phyloP scores from a whole-genome alignment of 306 rosid genomes.

The Cicer bijugum region DNA sequence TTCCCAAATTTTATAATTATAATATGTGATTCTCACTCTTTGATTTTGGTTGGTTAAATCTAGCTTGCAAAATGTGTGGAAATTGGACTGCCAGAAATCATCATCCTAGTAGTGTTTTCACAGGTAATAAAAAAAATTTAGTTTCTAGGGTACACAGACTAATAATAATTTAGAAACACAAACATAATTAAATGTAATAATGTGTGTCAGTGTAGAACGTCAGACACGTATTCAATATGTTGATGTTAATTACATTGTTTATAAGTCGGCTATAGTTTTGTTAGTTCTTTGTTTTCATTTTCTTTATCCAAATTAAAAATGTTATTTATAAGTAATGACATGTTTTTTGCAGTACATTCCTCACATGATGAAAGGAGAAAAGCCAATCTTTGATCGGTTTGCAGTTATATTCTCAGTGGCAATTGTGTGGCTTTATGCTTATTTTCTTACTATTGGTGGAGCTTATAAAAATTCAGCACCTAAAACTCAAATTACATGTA shows the following conservation, averaged over 20 bases:
- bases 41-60: constrained; percentile 14
- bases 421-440: constrained; percentile 52
- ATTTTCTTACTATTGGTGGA: constrained; percentile 51
- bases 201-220: too few species aligned
- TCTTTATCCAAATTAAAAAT: background rate
- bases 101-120: constrained; percentile 63
- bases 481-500: constrained; percentile 49
- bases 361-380: constrained; percentile 51
- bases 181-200: too few species aligned
- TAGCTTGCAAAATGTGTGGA: constrained; percentile 68
- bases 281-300: background rate
- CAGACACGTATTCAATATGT: too few species aligned
- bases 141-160: background rate
- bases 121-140: constrained; percentile 38
- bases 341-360: constrained; percentile 47
- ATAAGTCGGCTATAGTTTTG: background rate
- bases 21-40: constrained; percentile 5
- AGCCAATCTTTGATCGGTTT: constrained; percentile 45
- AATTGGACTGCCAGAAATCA: constrained; percentile 91
- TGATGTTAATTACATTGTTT: too few species aligned
- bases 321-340: background rate
- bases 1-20: constrained; percentile 33
- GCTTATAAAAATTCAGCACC: constrained; percentile 49
- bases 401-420: constrained; percentile 49
- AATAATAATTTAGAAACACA: too few species aligned